Base-by-base conservation (phyloP, 139 green algal species). In the Chlamydomonas eustigma region DNA sequence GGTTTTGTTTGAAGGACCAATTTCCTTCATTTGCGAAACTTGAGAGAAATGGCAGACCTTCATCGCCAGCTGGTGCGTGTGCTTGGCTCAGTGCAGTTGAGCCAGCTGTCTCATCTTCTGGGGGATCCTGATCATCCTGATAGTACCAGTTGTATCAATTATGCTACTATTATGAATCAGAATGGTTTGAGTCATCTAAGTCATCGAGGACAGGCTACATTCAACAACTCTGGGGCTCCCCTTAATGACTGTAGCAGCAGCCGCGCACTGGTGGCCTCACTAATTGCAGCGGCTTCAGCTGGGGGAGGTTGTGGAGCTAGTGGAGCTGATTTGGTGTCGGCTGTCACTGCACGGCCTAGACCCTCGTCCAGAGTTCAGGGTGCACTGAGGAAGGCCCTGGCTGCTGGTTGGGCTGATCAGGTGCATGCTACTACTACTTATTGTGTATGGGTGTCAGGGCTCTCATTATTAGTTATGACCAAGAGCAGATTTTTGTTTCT, bases 341-440 rank as follows among this genome's bases (percentile, higher is more conserved):
- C 37, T 66, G 69, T 22, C 58, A 2, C 51, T 36, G 65, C 32
- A 25, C 37, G 30, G n/a, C 30, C 66, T n/a, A 25, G 64, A 2
- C 75, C 79, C 2, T 50, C 66, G 1, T n/a, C 33, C n/a, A 35
- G 39, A 34, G 75, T 91, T 8, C 32, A 87, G 33, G 72, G 86
- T 34, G 76, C 66, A 31, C 81, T 98, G 67, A 77, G 88, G 36
- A 79, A 83, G 2, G 89, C 88, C 6, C 44, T 97, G 32, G 88
- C 87, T 12, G 88, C 90, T 6, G 95, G 95, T 0, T 98, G 95
- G 95, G 90, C 88, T 2, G 95, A 98, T 73, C 89, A 93, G 81
- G 82, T 86, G 36, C 24, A 35, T 35, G 63, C n/a, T n/a, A n/a
- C n/a, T n/a, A n/a, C n/a, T n/a, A n/a, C n/a, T n/a, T n/a, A n/a